Evolutionary conservation across 306 rosid species (phyloP).

Genomic region (Lagenaria siceraria): DNA sequence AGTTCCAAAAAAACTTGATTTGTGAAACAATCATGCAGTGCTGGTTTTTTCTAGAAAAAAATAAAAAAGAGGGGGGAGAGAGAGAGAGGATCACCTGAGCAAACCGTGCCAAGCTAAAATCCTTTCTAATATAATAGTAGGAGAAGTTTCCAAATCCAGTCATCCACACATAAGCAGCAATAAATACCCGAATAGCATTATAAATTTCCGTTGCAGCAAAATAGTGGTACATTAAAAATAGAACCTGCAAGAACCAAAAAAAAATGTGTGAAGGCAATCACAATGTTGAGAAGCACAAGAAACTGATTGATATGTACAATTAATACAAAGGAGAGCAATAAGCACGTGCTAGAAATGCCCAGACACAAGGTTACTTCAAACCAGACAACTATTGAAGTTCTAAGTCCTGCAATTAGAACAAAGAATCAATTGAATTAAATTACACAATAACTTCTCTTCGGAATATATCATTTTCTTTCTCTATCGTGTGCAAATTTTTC

Average conservation of each 20-base stretch:
- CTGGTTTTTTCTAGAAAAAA: neutral
- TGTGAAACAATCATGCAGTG: neutral
- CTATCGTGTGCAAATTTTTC: neutral
- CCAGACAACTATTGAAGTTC: neutral
- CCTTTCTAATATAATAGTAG: slow-evolving; percentile 85
- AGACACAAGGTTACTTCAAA: neutral
- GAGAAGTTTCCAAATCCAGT: slow-evolving; percentile 99
- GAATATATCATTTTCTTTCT: neutral
- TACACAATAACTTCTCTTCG: neutral
- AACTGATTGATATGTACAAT: neutral
- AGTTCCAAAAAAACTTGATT: neutral
- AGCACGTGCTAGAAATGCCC: neutral
- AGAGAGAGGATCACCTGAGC: slow-evolving; percentile 51
- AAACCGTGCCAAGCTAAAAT: slow-evolving; percentile 88
- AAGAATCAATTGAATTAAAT: neutral
- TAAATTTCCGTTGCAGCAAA: slow-evolving; percentile 95
- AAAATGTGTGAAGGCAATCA: neutral
- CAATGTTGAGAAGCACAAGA: slow-evolving; percentile 1
- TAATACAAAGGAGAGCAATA: neutral
- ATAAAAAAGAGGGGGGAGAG: neutral
- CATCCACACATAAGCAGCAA: slow-evolving; percentile 99
- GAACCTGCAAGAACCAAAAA: slow-evolving; percentile 48
- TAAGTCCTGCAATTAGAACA: neutral
- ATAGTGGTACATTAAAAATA: slow-evolving; percentile 91
- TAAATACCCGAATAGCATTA: slow-evolving; percentile 87